Evolutionary conservation across 1,284 basidiomycete species (phyloP).

Genomic region (Pholiota adiposa): DNA sequence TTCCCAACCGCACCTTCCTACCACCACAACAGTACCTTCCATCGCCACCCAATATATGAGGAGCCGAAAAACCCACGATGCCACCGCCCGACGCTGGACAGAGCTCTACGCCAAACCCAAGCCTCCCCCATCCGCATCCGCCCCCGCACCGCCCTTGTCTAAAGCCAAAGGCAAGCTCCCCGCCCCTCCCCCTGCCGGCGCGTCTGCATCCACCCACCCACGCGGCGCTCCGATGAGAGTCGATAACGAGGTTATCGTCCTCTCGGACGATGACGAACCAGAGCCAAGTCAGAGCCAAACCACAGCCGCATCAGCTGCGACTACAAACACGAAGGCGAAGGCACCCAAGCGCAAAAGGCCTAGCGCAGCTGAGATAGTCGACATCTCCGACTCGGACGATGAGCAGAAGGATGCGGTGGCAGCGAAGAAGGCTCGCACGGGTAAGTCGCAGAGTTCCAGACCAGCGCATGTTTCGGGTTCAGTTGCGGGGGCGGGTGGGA

Average conservation of each 20-base stretch:
- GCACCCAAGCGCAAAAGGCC: background rate
- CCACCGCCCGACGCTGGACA: slow-evolving; percentile 68
- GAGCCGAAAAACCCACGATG: slow-evolving; percentile 66
- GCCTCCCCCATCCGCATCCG: slow-evolving; percentile 32
- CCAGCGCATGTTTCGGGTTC: slow-evolving; percentile 3
- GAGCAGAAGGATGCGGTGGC: slow-evolving; percentile 19
- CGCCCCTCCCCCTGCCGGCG: no score
- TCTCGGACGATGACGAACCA: slow-evolving; percentile 45
- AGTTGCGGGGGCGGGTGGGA: slow-evolving; percentile 6
- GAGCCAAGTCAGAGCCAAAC: background rate
- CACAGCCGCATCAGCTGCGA: no score
- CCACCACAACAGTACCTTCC: slow-evolving; percentile 55
- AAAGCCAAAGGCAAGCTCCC: slow-evolving; percentile 32
- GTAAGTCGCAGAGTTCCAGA: no score
- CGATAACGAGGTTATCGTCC: no score
- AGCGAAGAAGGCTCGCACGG: slow-evolving; percentile 19
- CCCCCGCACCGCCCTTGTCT: background rate
- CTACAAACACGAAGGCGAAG: no score
- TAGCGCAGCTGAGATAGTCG: slow-evolving; percentile 24
- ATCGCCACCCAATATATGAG: slow-evolving; percentile 74
- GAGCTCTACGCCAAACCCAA: slow-evolving; percentile 59
- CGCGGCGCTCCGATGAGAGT: no score
- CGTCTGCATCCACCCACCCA: no score
- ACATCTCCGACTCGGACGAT: slow-evolving; percentile 53
- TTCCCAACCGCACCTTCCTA: background rate